Base-by-base conservation (phyloP, 2,329 filamentous ascomycete genomes). In the Monilinia aucupariae region DNA sequence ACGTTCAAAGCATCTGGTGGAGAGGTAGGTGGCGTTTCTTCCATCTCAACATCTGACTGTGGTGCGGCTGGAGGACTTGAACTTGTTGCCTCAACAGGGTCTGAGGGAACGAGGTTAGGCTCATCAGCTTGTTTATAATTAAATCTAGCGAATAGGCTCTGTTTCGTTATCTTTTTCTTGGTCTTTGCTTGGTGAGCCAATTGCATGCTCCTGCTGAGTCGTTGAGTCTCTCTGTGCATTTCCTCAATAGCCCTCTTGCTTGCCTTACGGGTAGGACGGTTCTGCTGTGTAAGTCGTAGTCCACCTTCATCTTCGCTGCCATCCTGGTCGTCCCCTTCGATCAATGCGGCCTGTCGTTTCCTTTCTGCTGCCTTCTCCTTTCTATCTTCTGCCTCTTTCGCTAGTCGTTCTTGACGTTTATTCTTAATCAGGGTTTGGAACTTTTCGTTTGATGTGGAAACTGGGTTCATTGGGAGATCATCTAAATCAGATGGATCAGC, bases 211-310 rank as follows among this genome's bases (percentile, higher is more conserved):
- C 94, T 84, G 68, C 85, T 88, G 78, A 99, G 85, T 37, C 94
- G 86, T 77, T 99, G 94, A 1, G 93, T 97, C 76, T 99, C 94
- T 64, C 91, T 85, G 70, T 89, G 89, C 88, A 99, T 97, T 69
- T 97, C 93, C 73, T 97, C 91, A 49, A 97, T 75, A 0, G 94
- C 94, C 76, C 92, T 97, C 78, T 93, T 97, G 78, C 92, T 93
- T 0, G 94, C 92, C 74, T 94, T 96, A 15, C 94, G 85, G 12
- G 84, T 82, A 6, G 91, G 87, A 4, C 88, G 85, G 32, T 82
- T 80, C 47, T 83, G 79, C 71, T 92, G 89, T 0, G 88, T 90
- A 51, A 94, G 78, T 66, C 80, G 84, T 50, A 79, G 80, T n/a
- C 82, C 87, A 48, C 79, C 83, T 32, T 85, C 85, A 41, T 85